Base-by-base conservation (phyloP, 139 green algal species). In the Chlamydomonas sphaeroides region DNA sequence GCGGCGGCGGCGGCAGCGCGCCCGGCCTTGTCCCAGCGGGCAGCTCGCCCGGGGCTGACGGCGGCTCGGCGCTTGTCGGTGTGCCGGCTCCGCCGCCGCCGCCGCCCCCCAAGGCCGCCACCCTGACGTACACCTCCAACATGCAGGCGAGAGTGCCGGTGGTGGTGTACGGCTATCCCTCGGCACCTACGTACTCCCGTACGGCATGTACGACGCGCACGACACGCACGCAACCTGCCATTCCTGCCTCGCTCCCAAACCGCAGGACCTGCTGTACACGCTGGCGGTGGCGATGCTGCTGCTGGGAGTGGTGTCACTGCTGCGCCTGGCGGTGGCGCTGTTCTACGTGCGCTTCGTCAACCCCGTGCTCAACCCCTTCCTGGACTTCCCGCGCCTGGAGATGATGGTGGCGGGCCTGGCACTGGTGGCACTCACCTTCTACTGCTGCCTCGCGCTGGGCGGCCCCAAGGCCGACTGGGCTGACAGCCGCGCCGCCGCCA, bases 401-500 rank as follows among this genome's bases (percentile, higher is more conserved):
- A 59, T 32, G 0, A 77, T 32, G 0, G 30, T 75, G 14, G 17
- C 23, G 26, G 74, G 74, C 20, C 56, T 87, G 33, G 20, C 84
- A 25, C 65, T 87, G 3, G 67, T 87, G 25, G 74, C 83, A 14
- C 42, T 87, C 45, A 84, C 83, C 36, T 87, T 87, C 56, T 87
- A 84, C 67, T 25, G 56, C 5, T 65, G 65, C 51, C 41, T 87
- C 6, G 35, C 66, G 4, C 66, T 87, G 30, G 82, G 82, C 6
- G 63, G 51, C 38, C 45, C 71, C 0, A 1, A 15, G 21, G 42
- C 36, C 1, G 53, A 73, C 20, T 66, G 41, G 39, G 3, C 35
- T 38, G 25, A 48, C 53, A 45, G 26, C 65, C 42, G 35, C 15
- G 10, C 38, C 3, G 17, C 65, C 10, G 65, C 82, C 26, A 20